phyloP scores from a whole-genome alignment of 2,329 filamentous ascomycete genomes.

The Volutella citrinella region DNA sequence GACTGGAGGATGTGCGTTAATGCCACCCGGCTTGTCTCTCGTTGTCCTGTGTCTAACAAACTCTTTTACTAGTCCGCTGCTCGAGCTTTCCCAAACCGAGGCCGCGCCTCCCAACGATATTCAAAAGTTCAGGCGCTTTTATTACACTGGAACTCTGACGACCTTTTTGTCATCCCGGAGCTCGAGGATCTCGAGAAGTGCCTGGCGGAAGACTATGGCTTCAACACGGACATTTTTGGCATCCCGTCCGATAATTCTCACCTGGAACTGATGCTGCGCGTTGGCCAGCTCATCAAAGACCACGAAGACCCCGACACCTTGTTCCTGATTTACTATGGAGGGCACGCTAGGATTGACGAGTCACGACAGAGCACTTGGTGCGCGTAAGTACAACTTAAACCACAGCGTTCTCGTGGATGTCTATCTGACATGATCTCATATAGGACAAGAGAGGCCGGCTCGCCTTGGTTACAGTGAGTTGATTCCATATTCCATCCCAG shows the following conservation, averaged over 20 bases:
- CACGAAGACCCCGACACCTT: slow-evolving; percentile 54
- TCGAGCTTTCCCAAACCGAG: slow-evolving; percentile 55
- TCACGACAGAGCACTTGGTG: slow-evolving; percentile 60
- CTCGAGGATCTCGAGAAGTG: slow-evolving; percentile 55
- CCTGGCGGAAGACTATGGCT: slow-evolving; percentile 53
- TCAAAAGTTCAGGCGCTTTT: slow-evolving; percentile 53
- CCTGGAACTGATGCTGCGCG: slow-evolving; percentile 54
- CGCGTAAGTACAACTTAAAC: slow-evolving; percentile 43
- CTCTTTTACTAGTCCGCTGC: slow-evolving; percentile 50
- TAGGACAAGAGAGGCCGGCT: slow-evolving; percentile 49
- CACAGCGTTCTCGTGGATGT: no score
- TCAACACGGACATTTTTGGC: slow-evolving; percentile 54
- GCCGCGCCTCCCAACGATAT: slow-evolving; percentile 51
- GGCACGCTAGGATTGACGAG: slow-evolving; percentile 58
- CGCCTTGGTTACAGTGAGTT: slow-evolving; percentile 53
- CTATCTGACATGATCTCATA: slow-evolving; percentile 8
- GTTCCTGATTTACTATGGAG: slow-evolving; percentile 58
- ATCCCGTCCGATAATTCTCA: slow-evolving; percentile 59
- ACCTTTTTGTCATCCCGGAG: slow-evolving; percentile 57
- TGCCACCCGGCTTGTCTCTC: background rate
- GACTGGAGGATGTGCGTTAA: slow-evolving; percentile 50
- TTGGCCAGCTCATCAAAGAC: slow-evolving; percentile 55
- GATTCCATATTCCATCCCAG: background rate
- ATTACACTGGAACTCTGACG: slow-evolving; percentile 56
- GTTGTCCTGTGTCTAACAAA: no score